Conservation (phyloP, 1,139 yeast genomes). For the Protomyces lactucae-debilis region DNA sequence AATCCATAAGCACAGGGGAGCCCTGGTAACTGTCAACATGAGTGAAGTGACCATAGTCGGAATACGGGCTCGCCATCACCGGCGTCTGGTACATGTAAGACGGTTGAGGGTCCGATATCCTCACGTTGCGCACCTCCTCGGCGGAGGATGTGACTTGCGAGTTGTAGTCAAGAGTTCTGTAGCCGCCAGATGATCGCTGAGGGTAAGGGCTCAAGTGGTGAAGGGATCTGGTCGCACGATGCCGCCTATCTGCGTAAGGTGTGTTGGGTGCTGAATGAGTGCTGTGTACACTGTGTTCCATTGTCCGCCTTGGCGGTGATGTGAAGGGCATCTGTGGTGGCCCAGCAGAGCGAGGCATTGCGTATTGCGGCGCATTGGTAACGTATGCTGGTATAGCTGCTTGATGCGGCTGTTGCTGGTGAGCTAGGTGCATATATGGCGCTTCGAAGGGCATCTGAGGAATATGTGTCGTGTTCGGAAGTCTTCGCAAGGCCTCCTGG, state of each 20-base stretch:
- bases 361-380: background rate
- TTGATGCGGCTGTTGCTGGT: background rate
- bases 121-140: background rate
- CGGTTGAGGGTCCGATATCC: background rate
- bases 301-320: background rate
- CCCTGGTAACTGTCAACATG: conserved; percentile 2
- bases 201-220: background rate
- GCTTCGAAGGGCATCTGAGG: background rate
- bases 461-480: background rate
- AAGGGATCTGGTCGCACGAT: background rate
- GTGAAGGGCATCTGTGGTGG: background rate
- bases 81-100: conserved; percentile 16
- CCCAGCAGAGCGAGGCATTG: background rate
- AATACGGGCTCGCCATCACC: conserved; percentile 16
- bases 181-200: background rate
- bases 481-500: background rate
- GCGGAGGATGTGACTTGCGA: background rate
- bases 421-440: background rate
- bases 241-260: background rate
- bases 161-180: background rate
- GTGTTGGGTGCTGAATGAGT: background rate
- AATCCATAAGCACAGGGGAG: conserved; percentile 2
- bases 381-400: background rate
- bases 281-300: background rate
- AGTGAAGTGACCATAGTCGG: conserved; percentile 20